Base-by-base conservation (phyloP, 306 rosid genomes). In the Hylodesmum podocarpum region DNA sequence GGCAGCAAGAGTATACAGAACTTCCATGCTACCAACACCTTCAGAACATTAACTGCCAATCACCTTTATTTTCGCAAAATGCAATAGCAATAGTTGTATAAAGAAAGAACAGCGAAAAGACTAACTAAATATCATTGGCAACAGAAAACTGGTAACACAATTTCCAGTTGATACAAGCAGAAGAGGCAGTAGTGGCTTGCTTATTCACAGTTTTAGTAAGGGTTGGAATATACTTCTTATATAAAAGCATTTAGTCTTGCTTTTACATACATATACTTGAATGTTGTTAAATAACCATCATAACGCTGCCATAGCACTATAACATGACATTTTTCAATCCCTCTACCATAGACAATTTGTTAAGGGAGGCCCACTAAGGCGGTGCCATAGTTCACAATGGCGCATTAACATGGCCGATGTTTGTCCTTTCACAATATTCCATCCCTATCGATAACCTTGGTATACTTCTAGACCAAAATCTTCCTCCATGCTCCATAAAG, bases 1-100 rank as follows among this genome's bases (percentile, higher is more conserved):
- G 27, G 27, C 27, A 57, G 62, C 77, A 53, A 46, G 39, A 28
- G 34, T 59, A 22, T 24, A n/a, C 24, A 41, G 46, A 25, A 58
- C 44, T 59, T 22, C 47, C 81, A 65, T 43, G 44, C 41, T 44
- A 73, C 41, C 21, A 8, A 73, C 12, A 24, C 71, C 57, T 59
- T 15, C 9, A 41, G 49, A 57, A 66, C 67, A 54, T 78, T 73
- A 49, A 29, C 21, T 28, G 40, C 61, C 41, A 44, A 51, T 18
- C 13, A 44, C 16, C 55, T 34, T 59, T 66, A 6, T 1, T 70
- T 53, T 59, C 8, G 2, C 55, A 53, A 53, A 70, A 62, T 11
- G 41, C 8, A 59, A 77, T 27, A 33, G 50, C 22, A 62, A 36
- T 55, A 58, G 16, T n/a, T 16, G 21, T 70, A 10, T 54, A 72